phyloP scores from a whole-genome alignment of 164 flowering plant genomes.

The Saururus chinensis region DNA sequence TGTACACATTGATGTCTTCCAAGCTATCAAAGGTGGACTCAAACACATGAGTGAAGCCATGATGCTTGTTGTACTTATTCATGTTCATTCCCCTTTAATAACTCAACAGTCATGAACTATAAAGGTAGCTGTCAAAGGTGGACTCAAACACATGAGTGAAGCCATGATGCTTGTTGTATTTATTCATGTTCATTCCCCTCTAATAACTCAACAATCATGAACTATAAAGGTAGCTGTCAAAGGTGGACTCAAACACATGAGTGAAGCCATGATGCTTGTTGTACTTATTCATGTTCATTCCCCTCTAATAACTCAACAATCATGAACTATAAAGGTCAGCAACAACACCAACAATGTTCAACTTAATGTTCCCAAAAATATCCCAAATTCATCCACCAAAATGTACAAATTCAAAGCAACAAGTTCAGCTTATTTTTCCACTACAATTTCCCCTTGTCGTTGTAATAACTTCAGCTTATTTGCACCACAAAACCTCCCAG shows the following conservation, averaged over 20 bases:
- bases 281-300: conserved; percentile 65
- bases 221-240: conserved; percentile 51
- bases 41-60: conserved; percentile 77
- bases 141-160: conserved; percentile 82
- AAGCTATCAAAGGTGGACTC: conserved; percentile 69
- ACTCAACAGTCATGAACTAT: no score
- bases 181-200: conserved; percentile 78
- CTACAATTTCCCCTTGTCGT: no score
- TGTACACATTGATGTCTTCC: conserved; percentile 66
- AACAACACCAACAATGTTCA: neutral
- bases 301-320: conserved; percentile 28
- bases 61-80: conserved; percentile 68
- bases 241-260: conserved; percentile 74
- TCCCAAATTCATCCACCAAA: no score
- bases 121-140: conserved; percentile 62
- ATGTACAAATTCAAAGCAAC: no score
- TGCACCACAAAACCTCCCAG: no score
- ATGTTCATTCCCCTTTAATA: conserved; percentile 63
- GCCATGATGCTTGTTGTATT: conserved; percentile 71
- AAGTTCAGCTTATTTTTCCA: no score
- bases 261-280: conserved; percentile 79
- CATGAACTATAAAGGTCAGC: no score
- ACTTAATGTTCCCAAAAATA: no score
- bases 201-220: neutral
- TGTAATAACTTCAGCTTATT: no score